Evolutionary conservation across 441 rosid species (phyloP).

Genomic region (Corymbia citriodora): DNA sequence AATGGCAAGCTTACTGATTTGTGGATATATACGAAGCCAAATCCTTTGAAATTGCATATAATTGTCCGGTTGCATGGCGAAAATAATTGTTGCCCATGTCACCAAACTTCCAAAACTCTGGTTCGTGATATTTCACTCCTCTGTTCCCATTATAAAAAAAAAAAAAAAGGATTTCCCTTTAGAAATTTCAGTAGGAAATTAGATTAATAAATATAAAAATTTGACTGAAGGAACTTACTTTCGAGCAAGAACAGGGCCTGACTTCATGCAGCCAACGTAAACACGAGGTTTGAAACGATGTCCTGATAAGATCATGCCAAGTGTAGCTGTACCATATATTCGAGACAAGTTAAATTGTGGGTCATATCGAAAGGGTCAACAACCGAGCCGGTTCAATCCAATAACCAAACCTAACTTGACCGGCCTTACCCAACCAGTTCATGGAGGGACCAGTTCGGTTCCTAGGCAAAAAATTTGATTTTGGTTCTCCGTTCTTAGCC

Average conservation of each 20-base stretch:
- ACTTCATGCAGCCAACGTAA: conserved; percentile 86
- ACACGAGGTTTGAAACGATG: conserved; percentile 47
- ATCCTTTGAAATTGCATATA: conserved; percentile 79
- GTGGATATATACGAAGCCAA: conserved; percentile 62
- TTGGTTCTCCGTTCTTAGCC: neutral
- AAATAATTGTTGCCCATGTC: conserved; percentile 70
- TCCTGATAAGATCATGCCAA: conserved; percentile 34
- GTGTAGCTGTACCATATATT: conserved; percentile 38
- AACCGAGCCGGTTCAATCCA: accelerated
- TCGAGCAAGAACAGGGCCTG: conserved; percentile 79
- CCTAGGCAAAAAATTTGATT: neutral
- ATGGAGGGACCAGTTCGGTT: neutral
- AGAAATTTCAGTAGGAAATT: neutral
- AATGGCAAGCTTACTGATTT: conserved; percentile 54
- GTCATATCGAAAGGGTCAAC: neutral
- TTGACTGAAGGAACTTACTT: conserved; percentile 27
- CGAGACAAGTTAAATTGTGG: neutral
- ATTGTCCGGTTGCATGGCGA: conserved; percentile 87
- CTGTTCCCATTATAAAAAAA: conserved; percentile 25
- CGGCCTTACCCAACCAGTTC: neutral
- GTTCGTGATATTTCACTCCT: conserved; percentile 83
- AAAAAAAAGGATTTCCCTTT: neutral
- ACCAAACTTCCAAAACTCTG: conserved; percentile 92
- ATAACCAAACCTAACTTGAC: neutral
- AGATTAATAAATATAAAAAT: neutral